Base-by-base conservation (phyloP, 2,329 filamentous ascomycete genomes). In the Sporothrix brasiliensis region DNA sequence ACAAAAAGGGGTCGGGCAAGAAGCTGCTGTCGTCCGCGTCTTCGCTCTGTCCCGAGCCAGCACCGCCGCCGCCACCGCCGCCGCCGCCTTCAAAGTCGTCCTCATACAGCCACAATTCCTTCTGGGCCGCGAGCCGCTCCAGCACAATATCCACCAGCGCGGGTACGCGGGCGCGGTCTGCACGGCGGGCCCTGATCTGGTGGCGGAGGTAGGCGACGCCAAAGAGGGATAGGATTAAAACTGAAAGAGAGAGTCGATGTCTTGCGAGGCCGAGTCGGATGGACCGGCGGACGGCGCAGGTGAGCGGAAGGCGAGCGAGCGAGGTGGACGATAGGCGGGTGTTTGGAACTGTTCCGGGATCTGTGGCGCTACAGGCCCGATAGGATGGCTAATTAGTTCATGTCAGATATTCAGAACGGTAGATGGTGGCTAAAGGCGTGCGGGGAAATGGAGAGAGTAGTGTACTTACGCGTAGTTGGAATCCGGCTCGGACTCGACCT, bases 251-350 rank as follows among this genome's bases (percentile, higher is more conserved):
- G 89, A 93, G 83, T 90, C 92, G 86, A 95, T 95, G 86, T 90
- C 90, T 86, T 87, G 90, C 92, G 91, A 95, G 77, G 80, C 91
- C 87, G 86, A 90, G 88, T 83, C 90, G 85, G 88, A 94, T 81
- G 81, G 89, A 92, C 84, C 92, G 86, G 80, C 88, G 88, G 90
- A 93, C 76, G 81, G 91, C 88, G 82, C 92, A 97, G 83, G 83
- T 79, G 91, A 97, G 85, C 83, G 94, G 88, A 91, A 98, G 86
- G 81, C 91, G 88, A 87, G 94, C 91, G 90, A 97, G 91, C 85
- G 92, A 96, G 85, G 87, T 91, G 83, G 91, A 94, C 81, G 89
- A 88, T 86, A 97, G 88, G 80, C 83, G 83, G 84, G 84, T 82
- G 80, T 79, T 79, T 84, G 84, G 77, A 88, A 89, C 81, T 85